Conservation (phyloP, 2,329 filamentous ascomycete species). For the Colletotrichum navitas region DNA sequence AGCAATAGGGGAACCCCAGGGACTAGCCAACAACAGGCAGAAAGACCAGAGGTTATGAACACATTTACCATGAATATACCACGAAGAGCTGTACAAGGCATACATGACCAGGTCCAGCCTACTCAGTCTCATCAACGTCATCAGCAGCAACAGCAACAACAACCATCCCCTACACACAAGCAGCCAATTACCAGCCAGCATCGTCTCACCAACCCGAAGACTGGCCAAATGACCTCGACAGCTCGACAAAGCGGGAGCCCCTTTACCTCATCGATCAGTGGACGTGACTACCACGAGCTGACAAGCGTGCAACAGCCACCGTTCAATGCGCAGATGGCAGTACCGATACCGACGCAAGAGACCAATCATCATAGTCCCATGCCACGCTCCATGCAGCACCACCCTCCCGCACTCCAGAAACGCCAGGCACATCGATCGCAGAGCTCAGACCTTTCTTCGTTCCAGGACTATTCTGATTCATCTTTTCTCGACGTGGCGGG, state of each 20-base stretch:
- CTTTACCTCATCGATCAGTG: constrained; percentile 7
- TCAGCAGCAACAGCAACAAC: constrained; percentile 34
- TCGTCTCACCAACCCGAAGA: constrained; percentile 16
- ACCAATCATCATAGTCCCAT: not conserved
- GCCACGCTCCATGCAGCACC: constrained; percentile 12
- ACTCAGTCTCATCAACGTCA: constrained; percentile 41
- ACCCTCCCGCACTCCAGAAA: constrained; percentile 15
- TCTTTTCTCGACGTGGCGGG: constrained; percentile 30
- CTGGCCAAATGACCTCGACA: constrained; percentile 1
- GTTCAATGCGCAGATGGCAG: constrained; percentile 12
- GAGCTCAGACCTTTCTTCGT: constrained; percentile 18
- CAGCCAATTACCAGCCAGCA: constrained; percentile 39
- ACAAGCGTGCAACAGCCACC: constrained; percentile 15
- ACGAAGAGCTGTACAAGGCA: constrained; percentile 9
- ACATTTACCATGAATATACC: constrained; percentile 11
- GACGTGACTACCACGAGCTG: constrained; percentile 12
- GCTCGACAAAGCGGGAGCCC: constrained; percentile 1
- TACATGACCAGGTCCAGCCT: constrained; percentile 16
- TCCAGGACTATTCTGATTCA: constrained; percentile 33
- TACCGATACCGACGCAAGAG: not conserved
- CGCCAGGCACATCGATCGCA: constrained; percentile 16
- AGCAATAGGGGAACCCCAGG: not conserved
- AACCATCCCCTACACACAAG: not conserved
- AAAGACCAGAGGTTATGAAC: not conserved
- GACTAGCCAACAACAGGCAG: not conserved